Evolutionary conservation across 805 yeast species (phyloP), one percentile per base, ranked within the genome.

Genomic region (Schizosaccharomyces cryophilus): DNA sequence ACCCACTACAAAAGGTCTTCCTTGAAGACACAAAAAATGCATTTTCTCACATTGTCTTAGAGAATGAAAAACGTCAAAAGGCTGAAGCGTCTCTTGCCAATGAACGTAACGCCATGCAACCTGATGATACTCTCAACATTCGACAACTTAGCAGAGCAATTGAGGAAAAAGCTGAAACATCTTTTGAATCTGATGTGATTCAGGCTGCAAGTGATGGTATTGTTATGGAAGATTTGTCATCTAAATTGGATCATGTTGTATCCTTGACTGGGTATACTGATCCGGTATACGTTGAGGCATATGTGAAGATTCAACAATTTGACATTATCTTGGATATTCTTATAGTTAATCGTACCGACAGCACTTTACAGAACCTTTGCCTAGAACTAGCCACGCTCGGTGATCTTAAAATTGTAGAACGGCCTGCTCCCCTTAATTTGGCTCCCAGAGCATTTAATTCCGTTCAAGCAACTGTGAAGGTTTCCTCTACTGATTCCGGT

Each of bases 391-490:
- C 96, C 61, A 87, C 96, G 0, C 76, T 93, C 60, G 98, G 98
- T 63, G 98, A 93, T 70, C 78, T 93, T 71, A 89, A 90, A 75
- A 94, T 93, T 59, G 84, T 89, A 61, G 97, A 93, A 69, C 83
- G 83, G 67, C 95, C 97, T 58, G 77, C 87, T 2, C 81, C 95
- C 17, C 87, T 84, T 51, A 93, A 90, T 69, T 80, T 93, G 63
- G 95, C 95, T 29, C 95, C 98, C n/a, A 95, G 89, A 73, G 96
- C 96, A 24, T 93, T 93, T 81, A 87, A 87, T 73, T 85, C 85
- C 64, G 78, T 86, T 42, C 89, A 87, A 66, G 81, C 89, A 58
- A 89, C 96, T 1, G 80, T 93, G 66, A 88, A 88, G 73, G 99
- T 93, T 56, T 84, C 95, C 0, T 85, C 95, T 55, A 96, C 97